Evolutionary conservation across 352 stramenopile species (phyloP), one percentile per base, ranked within the genome.

Genomic region (Pythium oligandrum): DNA sequence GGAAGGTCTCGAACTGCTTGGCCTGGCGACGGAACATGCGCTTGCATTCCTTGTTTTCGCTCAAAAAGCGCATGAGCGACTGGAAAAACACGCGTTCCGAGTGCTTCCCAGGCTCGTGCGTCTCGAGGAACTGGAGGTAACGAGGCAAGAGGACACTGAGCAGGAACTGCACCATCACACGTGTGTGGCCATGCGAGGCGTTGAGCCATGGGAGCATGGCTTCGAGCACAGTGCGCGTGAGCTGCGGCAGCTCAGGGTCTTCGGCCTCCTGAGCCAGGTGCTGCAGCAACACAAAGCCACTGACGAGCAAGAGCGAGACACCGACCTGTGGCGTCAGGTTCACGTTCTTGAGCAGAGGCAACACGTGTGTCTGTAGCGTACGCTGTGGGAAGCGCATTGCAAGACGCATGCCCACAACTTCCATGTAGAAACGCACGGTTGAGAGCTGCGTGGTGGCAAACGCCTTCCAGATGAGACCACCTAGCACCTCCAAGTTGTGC

Each of bases 1-100:
- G 55, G 54, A 91, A 87, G 34, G 70, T 66, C 32, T 73, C 63
- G 30, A 93, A 57, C 38, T 93, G 80, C 6, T 69, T 72, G 4
- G 65, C 62, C 52, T 93, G 83, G 4, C 83, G 83, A 45, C 83
- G 78, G 50, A 87, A 68, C 80, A 93, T 88, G 45, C 83, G 74
- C 51, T 91, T 93, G 59, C 69, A 76, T 46, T 93, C 83, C 58
- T 91, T 91, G 64, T 91, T 93, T 42, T 80, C 71, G 52, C 77
- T 93, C 50, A 93, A 36, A 55, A 81, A 93, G 10, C 66, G 60
- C 32, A 71, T 64, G 6, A 81, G 83, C 0, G 70, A 62, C 43
- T 76, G 46, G 12, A 91, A 63, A 30, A 90, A 89, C 4, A 55
- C 50, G 31, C 80, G 34, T 40, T 60, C 53, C 30, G 43, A 42